Evolutionary conservation across 768 basidiomycete species (phyloP).

Genomic region (Lactifluus hygrophoroides): DNA sequence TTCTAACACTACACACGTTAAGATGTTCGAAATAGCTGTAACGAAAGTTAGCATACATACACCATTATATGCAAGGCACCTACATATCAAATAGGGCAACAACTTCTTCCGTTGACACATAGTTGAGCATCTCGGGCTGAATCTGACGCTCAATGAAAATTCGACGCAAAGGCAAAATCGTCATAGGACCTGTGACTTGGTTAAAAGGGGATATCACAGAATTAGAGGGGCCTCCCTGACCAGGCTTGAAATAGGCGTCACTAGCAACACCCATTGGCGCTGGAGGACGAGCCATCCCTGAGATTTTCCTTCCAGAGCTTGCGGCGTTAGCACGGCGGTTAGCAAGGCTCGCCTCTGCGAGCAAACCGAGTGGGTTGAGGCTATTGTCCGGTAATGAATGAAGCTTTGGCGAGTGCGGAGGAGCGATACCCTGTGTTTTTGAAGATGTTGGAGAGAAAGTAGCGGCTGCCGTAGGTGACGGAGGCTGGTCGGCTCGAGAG

Average conservation of each 20-base stretch:
- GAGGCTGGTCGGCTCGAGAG: constrained; percentile 12
- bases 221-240: constrained; percentile 26
- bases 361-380: constrained; percentile 83
- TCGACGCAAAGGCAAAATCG: constrained; percentile 72
- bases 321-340: constrained; percentile 54
- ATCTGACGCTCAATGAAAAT: constrained; percentile 82
- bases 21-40: constrained; percentile 68
- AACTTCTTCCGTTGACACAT: constrained; percentile 83
- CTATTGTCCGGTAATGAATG: constrained; percentile 89
- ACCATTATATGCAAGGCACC: constrained; percentile 26
- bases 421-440: constrained; percentile 22
- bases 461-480: constrained; percentile 8
- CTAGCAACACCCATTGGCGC: constrained; percentile 69
- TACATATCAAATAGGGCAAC: constrained; percentile 87
- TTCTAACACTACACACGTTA: constrained; percentile 40
- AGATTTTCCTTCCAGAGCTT: constrained; percentile 5
- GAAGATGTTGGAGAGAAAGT: constrained; percentile 23
- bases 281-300: constrained; percentile 18
- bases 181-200: constrained; percentile 62
- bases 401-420: constrained; percentile 69
- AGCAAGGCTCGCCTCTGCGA: constrained; percentile 83
- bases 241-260: constrained; percentile 88
- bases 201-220: constrained; percentile 1
- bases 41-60: constrained; percentile 4
- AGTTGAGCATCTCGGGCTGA: constrained; percentile 90